Conservation (phyloP, 768 basidiomycete species). For the Chalciporus chontae region DNA sequence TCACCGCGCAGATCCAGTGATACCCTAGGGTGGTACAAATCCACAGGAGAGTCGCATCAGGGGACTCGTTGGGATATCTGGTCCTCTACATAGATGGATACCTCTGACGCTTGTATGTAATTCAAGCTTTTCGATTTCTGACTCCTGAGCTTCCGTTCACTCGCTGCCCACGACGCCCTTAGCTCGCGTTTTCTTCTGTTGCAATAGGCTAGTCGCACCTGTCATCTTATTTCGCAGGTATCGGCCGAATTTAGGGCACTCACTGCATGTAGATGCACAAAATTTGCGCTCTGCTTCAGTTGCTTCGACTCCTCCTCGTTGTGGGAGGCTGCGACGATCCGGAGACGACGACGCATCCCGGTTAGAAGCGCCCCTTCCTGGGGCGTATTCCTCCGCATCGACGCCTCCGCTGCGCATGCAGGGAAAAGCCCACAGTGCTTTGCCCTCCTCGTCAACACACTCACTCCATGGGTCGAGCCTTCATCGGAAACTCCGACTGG, state of each 20-base stretch:
- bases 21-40: not conserved
- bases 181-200: slow-evolving; percentile 13
- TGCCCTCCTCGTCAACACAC: not conserved
- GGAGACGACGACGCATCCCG: not conserved
- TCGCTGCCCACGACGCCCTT: not conserved
- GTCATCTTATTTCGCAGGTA: slow-evolving; percentile 12
- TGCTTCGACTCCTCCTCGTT: slow-evolving; percentile 10
- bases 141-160: not conserved
- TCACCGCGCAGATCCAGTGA: not conserved
- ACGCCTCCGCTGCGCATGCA: not conserved
- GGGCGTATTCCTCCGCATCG: not conserved
- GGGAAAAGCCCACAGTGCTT: not conserved
- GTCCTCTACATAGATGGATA: slow-evolving; percentile 27
- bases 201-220: slow-evolving; percentile 13
- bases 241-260: not conserved
- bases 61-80: not conserved
- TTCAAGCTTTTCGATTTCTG: not conserved
- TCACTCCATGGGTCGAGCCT: not conserved
- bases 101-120: slow-evolving; percentile 28
- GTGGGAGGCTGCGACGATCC: slow-evolving; percentile 1
- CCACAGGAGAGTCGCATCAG: not conserved
- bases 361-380: not conserved
- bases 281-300: not conserved
- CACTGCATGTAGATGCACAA: not conserved
- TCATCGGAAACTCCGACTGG: not conserved